Evolutionary conservation across 2,329 filamentous ascomycete species (phyloP).

Genomic region (Alternaria tenuissima): DNA sequence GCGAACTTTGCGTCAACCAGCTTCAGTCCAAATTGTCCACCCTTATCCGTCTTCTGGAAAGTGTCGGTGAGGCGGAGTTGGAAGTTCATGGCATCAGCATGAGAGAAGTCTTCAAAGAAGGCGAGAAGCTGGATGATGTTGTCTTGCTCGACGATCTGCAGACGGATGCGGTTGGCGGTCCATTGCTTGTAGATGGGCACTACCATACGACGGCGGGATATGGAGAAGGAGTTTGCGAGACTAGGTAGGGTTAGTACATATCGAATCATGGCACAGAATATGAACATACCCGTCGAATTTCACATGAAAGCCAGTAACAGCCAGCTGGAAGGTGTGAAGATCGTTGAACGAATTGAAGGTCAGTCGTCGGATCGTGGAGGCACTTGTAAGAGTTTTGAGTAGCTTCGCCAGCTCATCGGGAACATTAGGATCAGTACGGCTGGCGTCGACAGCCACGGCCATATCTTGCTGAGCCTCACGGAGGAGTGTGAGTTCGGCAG

Average conservation of each 20-base stretch:
- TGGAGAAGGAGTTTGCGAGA: conserved; percentile 76
- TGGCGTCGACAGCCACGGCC: conserved; percentile 71
- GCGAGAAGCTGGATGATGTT: conserved; percentile 79
- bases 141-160: conserved; percentile 81
- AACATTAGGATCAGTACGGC: conserved; percentile 52
- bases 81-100: conserved; percentile 90
- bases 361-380: conserved; percentile 75
- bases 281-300: conserved; percentile 48
- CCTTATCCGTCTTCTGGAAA: conserved; percentile 69
- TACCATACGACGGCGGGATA: conserved; percentile 85
- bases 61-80: conserved; percentile 83
- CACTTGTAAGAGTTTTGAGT: conserved; percentile 64
- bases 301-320: conserved; percentile 81
- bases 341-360: conserved; percentile 58
- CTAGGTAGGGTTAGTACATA: conserved; percentile 34
- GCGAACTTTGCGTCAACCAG: conserved; percentile 92
- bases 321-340: conserved; percentile 79
- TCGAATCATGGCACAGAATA: neutral
- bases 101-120: conserved; percentile 87
- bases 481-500: conserved; percentile 48
- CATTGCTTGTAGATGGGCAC: conserved; percentile 94
- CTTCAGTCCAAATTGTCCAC: conserved; percentile 72
- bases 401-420: conserved; percentile 70
- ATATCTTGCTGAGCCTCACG: conserved; percentile 80
- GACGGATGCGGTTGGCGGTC: conserved; percentile 80